A percentile compares a stretch with the other conserved stretches of the same genome.
Evolutionary conservation across 768 basidiomycete genomes (phyloP).

Genomic region (Kwoniella heveanensis): DNA sequence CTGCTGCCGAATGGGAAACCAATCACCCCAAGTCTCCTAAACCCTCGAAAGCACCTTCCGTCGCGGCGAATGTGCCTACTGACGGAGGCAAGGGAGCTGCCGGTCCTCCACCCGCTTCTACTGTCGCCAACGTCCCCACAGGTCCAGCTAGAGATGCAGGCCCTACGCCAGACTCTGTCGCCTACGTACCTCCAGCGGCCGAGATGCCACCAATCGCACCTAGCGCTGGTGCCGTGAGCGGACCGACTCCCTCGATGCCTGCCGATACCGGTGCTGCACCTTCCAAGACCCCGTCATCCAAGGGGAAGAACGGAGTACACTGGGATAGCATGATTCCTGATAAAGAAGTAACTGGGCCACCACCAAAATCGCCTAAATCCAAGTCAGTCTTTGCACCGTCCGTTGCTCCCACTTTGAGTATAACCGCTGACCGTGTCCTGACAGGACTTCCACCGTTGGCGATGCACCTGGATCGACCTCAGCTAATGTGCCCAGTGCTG

Average conservation of each 20-base stretch:
- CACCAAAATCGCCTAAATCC: conserved; percentile 9
- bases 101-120: conserved; percentile 4
- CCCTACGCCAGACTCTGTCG: background rate
- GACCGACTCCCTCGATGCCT: background rate
- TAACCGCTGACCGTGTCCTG: no score
- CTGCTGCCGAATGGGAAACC: conserved; percentile 13
- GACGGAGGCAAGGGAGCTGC: conserved; percentile 10
- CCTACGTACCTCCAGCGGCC: conserved; percentile 5
- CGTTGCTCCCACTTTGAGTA: no score
- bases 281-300: conserved; percentile 5
- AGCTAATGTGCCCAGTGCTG: conserved; percentile 8
- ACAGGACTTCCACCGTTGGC: conserved; percentile 1
- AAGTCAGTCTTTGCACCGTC: conserved; percentile 7
- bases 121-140: conserved; percentile 1
- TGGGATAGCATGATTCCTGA: conserved; percentile 30
- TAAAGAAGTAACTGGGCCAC: conserved; percentile 28
- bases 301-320: conserved; percentile 32
- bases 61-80: conserved; percentile 20
- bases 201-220: background rate
- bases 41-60: conserved; percentile 9
- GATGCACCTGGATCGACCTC: conserved; percentile 12
- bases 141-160: background rate
- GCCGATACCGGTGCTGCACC: conserved; percentile 9
- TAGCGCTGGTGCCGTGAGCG: background rate
- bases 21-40: conserved; percentile 28